Conservation (phyloP, 192 early-diverging fungal genomes). For the Endogone sp. region DNA sequence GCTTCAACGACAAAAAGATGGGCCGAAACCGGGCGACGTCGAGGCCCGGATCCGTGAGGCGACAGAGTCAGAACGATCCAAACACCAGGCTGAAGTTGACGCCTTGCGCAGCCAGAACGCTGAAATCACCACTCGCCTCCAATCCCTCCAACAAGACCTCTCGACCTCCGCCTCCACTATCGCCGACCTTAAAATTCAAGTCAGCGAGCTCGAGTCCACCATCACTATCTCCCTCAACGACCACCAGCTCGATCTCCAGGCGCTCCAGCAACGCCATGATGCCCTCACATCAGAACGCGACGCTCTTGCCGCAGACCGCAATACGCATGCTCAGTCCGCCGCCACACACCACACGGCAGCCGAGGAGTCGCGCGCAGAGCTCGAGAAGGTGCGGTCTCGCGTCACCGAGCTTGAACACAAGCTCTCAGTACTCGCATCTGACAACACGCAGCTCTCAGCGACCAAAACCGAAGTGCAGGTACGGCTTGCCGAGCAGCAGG, state of each 20-base stretch:
- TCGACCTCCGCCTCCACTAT: neutral
- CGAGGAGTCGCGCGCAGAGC: neutral
- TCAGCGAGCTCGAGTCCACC: neutral
- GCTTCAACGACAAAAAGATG: neutral
- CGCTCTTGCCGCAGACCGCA: neutral
- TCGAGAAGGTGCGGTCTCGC: neutral
- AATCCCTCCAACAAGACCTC: neutral
- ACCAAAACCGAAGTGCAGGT: conserved; percentile 37
- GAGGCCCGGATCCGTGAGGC: neutral
- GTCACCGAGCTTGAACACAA: neutral
- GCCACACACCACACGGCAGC: neutral
- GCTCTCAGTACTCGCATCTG: conserved; percentile 29
- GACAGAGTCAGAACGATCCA: neutral
- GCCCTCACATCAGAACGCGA: conserved; percentile 5
- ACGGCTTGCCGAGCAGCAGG: conserved; percentile 33
- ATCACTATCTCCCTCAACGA: neutral
- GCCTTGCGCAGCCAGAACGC: conserved; percentile 15
- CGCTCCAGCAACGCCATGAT: conserved; percentile 17
- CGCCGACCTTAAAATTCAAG: neutral
- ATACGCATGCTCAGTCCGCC: neutral
- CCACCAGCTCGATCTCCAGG: conserved; percentile 5
- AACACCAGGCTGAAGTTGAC: neutral
- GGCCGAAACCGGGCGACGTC: neutral
- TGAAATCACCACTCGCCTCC: conserved; percentile 14
- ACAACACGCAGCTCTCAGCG: conserved; percentile 18